Evolutionary conservation across 2,329 filamentous ascomycete genomes (phyloP).

Genomic region (Zopfia rhizophila): DNA sequence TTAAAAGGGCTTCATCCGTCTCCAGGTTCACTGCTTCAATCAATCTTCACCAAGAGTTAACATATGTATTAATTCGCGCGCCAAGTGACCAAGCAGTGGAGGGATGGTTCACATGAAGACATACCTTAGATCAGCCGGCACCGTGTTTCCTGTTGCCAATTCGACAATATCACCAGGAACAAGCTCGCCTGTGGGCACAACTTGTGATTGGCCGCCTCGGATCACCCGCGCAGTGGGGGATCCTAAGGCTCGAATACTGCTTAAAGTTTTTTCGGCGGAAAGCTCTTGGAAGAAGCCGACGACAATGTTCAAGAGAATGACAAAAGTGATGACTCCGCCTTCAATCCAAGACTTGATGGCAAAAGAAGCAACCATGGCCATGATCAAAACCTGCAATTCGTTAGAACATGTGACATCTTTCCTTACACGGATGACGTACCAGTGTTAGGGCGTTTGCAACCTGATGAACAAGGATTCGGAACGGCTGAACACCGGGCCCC

Average conservation of each 20-base stretch:
- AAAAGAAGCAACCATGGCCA: slow-evolving; percentile 59
- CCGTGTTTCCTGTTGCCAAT: slow-evolving; percentile 71
- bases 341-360: slow-evolving; percentile 59
- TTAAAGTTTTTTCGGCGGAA: slow-evolving; percentile 60
- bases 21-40: slow-evolving; percentile 77
- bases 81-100: neutral
- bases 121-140: slow-evolving; percentile 72
- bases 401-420: no score
- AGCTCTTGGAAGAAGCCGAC: slow-evolving; percentile 60
- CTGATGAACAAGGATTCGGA: slow-evolving; percentile 78
- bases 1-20: slow-evolving; percentile 76
- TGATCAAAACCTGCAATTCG: slow-evolving; percentile 51
- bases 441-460: slow-evolving; percentile 82
- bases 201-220: slow-evolving; percentile 63
- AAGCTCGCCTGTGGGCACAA: slow-evolving; percentile 66
- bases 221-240: slow-evolving; percentile 59
- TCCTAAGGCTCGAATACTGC: slow-evolving; percentile 55
- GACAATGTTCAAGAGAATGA: slow-evolving; percentile 57
- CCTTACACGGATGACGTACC: slow-evolving; percentile 61
- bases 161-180: slow-evolving; percentile 74
- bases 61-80: no score
- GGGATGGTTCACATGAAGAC: slow-evolving; percentile 4
- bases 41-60: no score
- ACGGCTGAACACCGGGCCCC: slow-evolving; percentile 74
- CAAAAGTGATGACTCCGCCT: slow-evolving; percentile 58